Evolutionary conservation across 176 grass and related monocot genomes (phyloP), one percentile per base, ranked within the genome.

Genomic region (Elaeis guineensis): DNA sequence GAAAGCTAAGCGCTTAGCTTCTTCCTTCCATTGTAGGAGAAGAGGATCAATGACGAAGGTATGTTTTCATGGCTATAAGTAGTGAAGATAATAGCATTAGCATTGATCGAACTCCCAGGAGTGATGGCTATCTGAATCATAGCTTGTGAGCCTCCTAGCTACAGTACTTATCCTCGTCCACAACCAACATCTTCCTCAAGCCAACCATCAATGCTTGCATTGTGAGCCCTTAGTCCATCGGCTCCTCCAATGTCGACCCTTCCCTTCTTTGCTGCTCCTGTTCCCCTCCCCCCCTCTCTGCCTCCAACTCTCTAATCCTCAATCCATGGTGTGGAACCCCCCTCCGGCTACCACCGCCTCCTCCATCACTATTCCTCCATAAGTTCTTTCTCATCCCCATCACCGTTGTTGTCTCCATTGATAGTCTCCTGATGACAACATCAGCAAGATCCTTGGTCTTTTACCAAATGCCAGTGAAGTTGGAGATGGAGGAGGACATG

Each of bases 251-350:
- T 2, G 51, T 81, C 55, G 64, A 77, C 35, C 50, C 59, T 49
- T 86, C 78, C 0, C 83, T 77, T 59, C 83, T 81, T 72, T 78
- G 83, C 69, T 73, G 59, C 78, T 69, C 64, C 73, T 78, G 69
- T 12, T 16, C 16, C 22, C 22, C 14, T 23, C 57, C 29, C 24
- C 22, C 5, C 57, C 57, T 59, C 1, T 14, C 20, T 16, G 23
- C 57, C 11, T 16, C 23, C 7, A 25, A 20, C 6, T 58, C 55
- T 0, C 61, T 4, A 19, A 6, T 32, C 14, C 78, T 5, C 63
- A 77, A 8, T 59, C 77, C 17, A 78, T 6, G 4, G 57, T 24
- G 6, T 23, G 16, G 21, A 59, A 26, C 14, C 16, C 23, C 22
- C 23, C 25, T 14, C 2, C 2, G 22, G 22, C 22, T 2, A 22